Base-by-base conservation (phyloP, 257 asterid species). In the Phtheirospermum japonicum region DNA sequence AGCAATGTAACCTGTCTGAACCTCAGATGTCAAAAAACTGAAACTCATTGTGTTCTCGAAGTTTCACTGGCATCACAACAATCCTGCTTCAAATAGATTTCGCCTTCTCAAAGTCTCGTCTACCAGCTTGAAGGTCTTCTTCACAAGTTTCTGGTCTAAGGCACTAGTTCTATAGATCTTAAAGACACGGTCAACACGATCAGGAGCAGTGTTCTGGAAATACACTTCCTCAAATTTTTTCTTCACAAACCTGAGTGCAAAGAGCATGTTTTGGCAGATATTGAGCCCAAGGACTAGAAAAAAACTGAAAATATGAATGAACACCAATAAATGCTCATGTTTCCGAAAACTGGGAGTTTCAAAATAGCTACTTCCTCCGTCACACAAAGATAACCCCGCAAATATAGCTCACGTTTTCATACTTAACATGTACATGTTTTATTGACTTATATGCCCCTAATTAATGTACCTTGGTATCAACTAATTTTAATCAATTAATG, bases 61-160 rank as follows among this genome's bases (percentile, higher is more conserved):
- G 33, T 32, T 31, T 49, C 57, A 9, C 48, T 49, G 37, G 60
- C 57, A 68, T 91, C 79, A 89, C 82, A 92, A 79, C 43, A 92
- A 71, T 59, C 99, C 99, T 4, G 99, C 99, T 79, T 93, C 99
- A 17, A 89, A 81, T 57, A 93, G 81, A 78, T 83, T 93, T 73
- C 99, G 77, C 84, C 97, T 83, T 70, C 95, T 87, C 88, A 93
- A 70, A 23, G 99, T 93, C 80, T 93, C 99, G 11, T 93, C 97
- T 1, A 93, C 96, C 70, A 93, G 82, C 79, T 93, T 93, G 95
- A 93, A 93, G 17, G 99, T 93, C 86, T 93, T 93, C 87, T 93
- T 93, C 72, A 93, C 97, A 33, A 93, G 96, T 82, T 89, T 89
- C 82, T 87, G 96, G 73, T 93, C 99, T 50, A 93, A 85, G 40